phyloP scores from a whole-genome alignment of 78 protist species.

The Dictyostelium purpureum region DNA sequence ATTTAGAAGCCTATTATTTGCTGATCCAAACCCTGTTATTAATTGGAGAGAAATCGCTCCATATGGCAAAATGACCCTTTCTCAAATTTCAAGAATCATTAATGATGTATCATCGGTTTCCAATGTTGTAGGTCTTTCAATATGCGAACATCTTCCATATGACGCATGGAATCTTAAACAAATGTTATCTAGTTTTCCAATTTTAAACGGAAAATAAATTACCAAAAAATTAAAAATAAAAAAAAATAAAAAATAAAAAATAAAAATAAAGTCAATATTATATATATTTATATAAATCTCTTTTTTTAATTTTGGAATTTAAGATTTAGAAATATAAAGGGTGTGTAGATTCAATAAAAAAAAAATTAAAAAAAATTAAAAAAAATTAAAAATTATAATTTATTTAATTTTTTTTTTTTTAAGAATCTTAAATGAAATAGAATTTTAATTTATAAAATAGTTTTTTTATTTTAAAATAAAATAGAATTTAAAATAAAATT shows the following conservation, averaged over 20 bases:
- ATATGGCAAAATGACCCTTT: background rate
- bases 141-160: slow-evolving; percentile 10
- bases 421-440: too few relatives aligned
- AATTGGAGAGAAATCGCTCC: background rate
- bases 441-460: too few relatives aligned
- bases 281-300: too few relatives aligned
- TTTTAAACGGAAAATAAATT: background rate
- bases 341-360: too few relatives aligned
- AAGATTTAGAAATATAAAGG: too few relatives aligned
- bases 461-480: too few relatives aligned
- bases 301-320: too few relatives aligned
- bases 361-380: too few relatives aligned
- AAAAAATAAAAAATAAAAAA: background rate
- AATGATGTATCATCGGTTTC: background rate
- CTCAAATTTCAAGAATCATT: background rate
- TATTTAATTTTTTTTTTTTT: too few relatives aligned
- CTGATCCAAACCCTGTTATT: background rate
- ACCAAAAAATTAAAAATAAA: background rate
- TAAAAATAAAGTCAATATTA: background rate
- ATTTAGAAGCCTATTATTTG: background rate
- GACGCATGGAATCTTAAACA: background rate
- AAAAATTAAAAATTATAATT: too few relatives aligned
- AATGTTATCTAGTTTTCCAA: background rate
- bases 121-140: background rate
- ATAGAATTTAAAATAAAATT: too few relatives aligned